Percentiles rank a stretch among this genome's conserved stretches.
phyloP scores from a whole-genome alignment of 306 rosid species.

The Cicer chorassanicum region DNA sequence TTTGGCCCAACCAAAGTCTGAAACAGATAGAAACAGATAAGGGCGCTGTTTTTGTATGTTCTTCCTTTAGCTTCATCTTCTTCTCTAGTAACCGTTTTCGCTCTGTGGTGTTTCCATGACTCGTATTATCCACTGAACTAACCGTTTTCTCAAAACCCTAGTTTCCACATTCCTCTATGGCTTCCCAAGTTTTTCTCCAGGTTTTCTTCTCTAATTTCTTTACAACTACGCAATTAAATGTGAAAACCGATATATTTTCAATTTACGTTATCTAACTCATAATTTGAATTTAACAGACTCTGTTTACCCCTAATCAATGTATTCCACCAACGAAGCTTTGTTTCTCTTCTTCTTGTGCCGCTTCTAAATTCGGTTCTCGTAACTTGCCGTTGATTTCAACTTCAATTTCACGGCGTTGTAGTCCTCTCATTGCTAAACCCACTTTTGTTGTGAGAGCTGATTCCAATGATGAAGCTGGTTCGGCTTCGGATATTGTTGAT shows the following conservation, averaged over 20 bases:
- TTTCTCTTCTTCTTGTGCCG: conserved; percentile 50
- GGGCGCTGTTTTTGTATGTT: background rate
- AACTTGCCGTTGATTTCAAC: conserved; percentile 46
- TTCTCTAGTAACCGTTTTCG: conserved; percentile 11
- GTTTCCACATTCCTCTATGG: conserved; percentile 49
- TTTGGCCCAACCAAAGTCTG: conserved; percentile 9
- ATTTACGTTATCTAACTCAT: conserved; percentile 30
- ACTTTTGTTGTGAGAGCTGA: conserved; percentile 65
- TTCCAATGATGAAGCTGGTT: conserved; percentile 51
- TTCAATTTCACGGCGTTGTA: conserved; percentile 55
- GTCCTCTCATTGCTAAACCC: conserved; percentile 52
- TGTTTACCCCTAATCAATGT: conserved; percentile 51
- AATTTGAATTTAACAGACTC: conserved; percentile 59
- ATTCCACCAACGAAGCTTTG: conserved; percentile 48
- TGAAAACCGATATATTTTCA: background rate
- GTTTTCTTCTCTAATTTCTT: conserved; percentile 47
- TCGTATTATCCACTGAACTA: background rate
- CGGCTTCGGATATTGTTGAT: conserved; percentile 37
- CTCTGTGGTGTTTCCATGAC: conserved; percentile 37
- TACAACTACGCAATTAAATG: background rate
- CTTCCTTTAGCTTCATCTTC: background rate
- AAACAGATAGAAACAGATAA: conserved; percentile 47
- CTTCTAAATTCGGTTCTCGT: conserved; percentile 40
- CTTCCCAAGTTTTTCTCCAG: conserved; percentile 77
- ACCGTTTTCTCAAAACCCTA: background rate